phyloP scores from a whole-genome alignment of 257 asterid species.

The Knoxia roxburghii region DNA sequence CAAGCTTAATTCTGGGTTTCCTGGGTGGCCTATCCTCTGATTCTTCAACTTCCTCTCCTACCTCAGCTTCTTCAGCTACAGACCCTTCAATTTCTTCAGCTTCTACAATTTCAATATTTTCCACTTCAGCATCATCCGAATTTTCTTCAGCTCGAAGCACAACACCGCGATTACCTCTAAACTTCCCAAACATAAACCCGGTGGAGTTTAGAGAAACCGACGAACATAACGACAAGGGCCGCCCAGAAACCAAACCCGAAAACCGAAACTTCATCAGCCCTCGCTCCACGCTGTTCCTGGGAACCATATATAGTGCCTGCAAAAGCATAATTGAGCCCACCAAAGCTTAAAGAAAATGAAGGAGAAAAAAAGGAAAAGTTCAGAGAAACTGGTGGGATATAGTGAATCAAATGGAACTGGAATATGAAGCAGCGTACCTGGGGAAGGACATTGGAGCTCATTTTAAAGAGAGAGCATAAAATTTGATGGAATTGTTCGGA shows the following conservation, averaged over 20 bases:
- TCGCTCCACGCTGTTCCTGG: constrained; percentile 32
- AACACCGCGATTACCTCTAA: constrained; percentile 29
- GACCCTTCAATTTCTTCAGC: constrained; percentile 21
- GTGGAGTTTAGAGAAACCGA: constrained; percentile 24
- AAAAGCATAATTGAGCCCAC: neutral
- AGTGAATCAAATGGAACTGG: neutral
- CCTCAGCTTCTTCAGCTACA: constrained; percentile 5
- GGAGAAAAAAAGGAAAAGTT: neutral
- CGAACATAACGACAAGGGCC: constrained; percentile 23
- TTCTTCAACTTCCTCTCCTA: constrained; percentile 3
- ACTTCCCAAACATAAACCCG: constrained; percentile 18
- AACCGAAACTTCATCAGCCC: constrained; percentile 37
- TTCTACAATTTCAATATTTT: constrained; percentile 25
- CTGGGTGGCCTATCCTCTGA: constrained; percentile 48
- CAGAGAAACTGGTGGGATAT: neutral
- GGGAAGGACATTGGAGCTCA: constrained; percentile 33
- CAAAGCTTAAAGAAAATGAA: constrained; percentile 14
- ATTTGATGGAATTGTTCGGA: neutral
- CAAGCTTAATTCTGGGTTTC: constrained; percentile 63
- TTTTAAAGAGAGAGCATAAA: constrained; percentile 3
- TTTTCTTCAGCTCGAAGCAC: constrained; percentile 57
- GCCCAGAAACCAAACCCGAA: constrained; percentile 32
- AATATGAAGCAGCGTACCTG: constrained; percentile 21
- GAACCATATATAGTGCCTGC: constrained; percentile 54
- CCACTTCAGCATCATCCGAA: constrained; percentile 29